Base-by-base conservation (phyloP, 2,329 filamentous ascomycete species). In the Exophiala aquamarina region DNA sequence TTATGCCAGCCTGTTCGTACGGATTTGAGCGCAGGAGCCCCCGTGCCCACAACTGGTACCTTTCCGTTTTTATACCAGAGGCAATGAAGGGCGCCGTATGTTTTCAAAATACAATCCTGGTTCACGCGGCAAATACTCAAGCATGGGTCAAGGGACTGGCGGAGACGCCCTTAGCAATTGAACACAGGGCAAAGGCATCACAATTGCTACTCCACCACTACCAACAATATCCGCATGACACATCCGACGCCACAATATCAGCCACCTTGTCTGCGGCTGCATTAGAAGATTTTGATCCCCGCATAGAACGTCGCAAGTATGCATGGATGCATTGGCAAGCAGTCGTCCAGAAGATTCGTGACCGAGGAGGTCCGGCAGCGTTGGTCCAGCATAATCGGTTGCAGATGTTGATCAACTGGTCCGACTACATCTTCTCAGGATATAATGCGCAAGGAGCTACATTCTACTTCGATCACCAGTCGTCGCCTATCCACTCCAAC, bases 351-450 rank as follows among this genome's bases (percentile, higher is more conserved):
- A 69, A 68, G 62, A 68, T 70, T 21, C 60, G 63, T 26, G 57
- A 60, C 6, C 62, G 68, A 21, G 67, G 67, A 6, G 68, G 68
- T 2, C 65, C 67, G 4, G 51, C 55, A 11, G 65, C 62, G 7
- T 67, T 70, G 41, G 55, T 61, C 23, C 60, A 67, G 31, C 68
- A 66, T 26, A 66, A 61, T 15, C 51, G 59, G 33, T 41, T 70
- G 33, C 66, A 63, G 3, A 70, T 67, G 64, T 49, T 70, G 38
- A 68, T 69, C 34, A 69, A 70, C 41, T 70, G 67, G 68, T 65
- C 66, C 47, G 67, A 70, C 51, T 70, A 70, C 49, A 67, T 68
- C 23, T 59, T 70, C 33, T 63, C 66, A 1, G 67, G 68, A 1
- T 70, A 68, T 51, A 63, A 68, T 44, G 62, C 61, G 1, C 56